These are phyloP conservation scores for Lactifluus rugatus DNA, from an alignment of 768 basidiomycete genomes.

Conservation along the genomic window DNA sequence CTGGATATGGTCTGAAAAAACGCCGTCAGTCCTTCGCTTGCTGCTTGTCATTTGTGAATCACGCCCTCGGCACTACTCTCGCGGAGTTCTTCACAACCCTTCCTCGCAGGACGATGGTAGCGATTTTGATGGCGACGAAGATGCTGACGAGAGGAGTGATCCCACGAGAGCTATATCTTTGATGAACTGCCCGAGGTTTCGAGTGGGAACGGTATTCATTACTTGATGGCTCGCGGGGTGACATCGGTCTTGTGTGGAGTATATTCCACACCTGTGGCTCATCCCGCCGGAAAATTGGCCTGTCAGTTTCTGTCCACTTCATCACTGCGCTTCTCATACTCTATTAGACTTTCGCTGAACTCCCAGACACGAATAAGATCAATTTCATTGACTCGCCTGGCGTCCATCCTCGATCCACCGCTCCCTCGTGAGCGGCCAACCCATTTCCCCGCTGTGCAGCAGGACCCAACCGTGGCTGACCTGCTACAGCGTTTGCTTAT, in stretches of 20 bases:
- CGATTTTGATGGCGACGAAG: slow-evolving; percentile 30
- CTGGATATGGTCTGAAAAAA: no score
- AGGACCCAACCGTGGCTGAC: slow-evolving; percentile 31
- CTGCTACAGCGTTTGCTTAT: slow-evolving; percentile 50
- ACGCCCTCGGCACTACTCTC: slow-evolving; percentile 63
- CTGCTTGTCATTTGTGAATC: slow-evolving; percentile 76
- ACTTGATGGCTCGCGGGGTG: slow-evolving; percentile 66
- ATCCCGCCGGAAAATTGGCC: slow-evolving; percentile 67
- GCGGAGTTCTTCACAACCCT: slow-evolving; percentile 74
- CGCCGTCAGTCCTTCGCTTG: no score
- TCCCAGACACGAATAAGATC: slow-evolving; percentile 59
- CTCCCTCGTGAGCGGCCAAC: slow-evolving; percentile 2
- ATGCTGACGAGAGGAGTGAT: slow-evolving; percentile 24
- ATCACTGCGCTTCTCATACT: background rate
- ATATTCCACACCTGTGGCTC: slow-evolving; percentile 80
- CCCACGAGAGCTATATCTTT: slow-evolving; percentile 34
- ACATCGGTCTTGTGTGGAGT: slow-evolving; percentile 82
- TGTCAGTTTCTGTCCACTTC: slow-evolving; percentile 34
- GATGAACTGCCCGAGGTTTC: slow-evolving; percentile 26
- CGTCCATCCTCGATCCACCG: slow-evolving; percentile 37
- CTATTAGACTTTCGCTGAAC: slow-evolving; percentile 41
- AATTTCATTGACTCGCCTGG: slow-evolving; percentile 46
- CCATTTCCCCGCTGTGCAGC: slow-evolving; percentile 10
- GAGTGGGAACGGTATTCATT: slow-evolving; percentile 45
- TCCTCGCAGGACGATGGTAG: slow-evolving; percentile 28